These are phyloP conservation scores for Murraya paniculata DNA, from an alignment of 345 rosid genomes.

Conservation along the genomic window DNA sequence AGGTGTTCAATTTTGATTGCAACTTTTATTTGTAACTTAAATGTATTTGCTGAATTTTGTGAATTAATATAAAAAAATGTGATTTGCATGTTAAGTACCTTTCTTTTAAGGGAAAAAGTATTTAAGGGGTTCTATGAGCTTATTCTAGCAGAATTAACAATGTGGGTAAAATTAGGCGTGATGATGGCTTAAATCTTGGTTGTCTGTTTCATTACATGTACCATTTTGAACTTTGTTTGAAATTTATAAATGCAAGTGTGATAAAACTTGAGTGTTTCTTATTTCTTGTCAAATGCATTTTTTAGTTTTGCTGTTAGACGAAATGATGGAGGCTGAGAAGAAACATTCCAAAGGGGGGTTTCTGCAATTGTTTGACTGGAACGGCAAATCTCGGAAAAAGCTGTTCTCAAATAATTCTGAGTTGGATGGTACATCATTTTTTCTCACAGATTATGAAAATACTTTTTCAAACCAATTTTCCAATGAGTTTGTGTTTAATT, in stretches of 20 bases:
- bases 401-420: constrained; percentile 48
- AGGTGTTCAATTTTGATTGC: neutral
- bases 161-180: constrained; percentile 18
- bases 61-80: constrained; percentile 4
- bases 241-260: neutral
- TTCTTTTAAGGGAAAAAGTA: too few relatives aligned
- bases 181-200: neutral
- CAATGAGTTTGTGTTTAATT: too few relatives aligned
- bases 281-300: neutral
- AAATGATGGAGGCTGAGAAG: constrained; percentile 63
- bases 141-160: constrained; percentile 21
- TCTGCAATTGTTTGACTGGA: constrained; percentile 79
- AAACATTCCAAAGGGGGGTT: constrained; percentile 71
- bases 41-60: neutral
- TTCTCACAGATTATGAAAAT: neutral
- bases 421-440: constrained; percentile 34
- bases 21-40: neutral
- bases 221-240: neutral
- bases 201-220: neutral
- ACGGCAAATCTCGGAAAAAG: constrained; percentile 82
- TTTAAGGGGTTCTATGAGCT: neutral
- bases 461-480: neutral
- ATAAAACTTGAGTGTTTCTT: neutral
- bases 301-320: constrained; percentile 33
- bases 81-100: constrained; percentile 2